phyloP scores from a whole-genome alignment of 208 protist genomes.

The Acanthamoeba royreba region DNA sequence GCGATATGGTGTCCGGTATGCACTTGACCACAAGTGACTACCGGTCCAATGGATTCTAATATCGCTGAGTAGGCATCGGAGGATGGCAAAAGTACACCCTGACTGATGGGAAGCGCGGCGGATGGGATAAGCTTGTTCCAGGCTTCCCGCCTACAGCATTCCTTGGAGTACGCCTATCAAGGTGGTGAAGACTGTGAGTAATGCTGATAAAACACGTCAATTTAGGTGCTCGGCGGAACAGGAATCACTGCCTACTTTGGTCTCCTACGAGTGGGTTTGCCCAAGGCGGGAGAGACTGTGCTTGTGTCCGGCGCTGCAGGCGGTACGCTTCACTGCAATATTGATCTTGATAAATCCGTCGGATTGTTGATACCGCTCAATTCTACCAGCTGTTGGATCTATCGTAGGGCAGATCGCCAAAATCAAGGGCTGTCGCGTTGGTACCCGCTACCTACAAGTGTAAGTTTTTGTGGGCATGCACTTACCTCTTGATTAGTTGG shows the following conservation, averaged over 20 bases:
- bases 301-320: conserved; percentile 68
- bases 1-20: neutral
- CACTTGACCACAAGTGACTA: neutral
- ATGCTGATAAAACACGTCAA: no score
- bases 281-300: conserved; percentile 71
- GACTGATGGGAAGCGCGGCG: neutral
- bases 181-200: neutral
- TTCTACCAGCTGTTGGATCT: conserved; percentile 52
- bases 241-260: conserved; percentile 45
- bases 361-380: neutral
- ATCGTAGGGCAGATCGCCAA: conserved; percentile 59
- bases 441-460: no score
- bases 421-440: conserved; percentile 59
- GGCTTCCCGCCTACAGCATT: neutral
- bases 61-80: neutral
- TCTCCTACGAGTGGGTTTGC: conserved; percentile 47
- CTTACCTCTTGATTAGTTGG: no score
- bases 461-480: no score
- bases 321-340: neutral
- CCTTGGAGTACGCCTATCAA: neutral
- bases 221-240: neutral
- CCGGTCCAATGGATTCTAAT: neutral
- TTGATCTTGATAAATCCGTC: neutral
- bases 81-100: conserved; percentile 18
- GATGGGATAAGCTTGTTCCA: neutral